These are phyloP conservation scores for Exophiala lecanii-corni DNA, from an alignment of 2,329 filamentous ascomycete species.

Conservation along the genomic window DNA sequence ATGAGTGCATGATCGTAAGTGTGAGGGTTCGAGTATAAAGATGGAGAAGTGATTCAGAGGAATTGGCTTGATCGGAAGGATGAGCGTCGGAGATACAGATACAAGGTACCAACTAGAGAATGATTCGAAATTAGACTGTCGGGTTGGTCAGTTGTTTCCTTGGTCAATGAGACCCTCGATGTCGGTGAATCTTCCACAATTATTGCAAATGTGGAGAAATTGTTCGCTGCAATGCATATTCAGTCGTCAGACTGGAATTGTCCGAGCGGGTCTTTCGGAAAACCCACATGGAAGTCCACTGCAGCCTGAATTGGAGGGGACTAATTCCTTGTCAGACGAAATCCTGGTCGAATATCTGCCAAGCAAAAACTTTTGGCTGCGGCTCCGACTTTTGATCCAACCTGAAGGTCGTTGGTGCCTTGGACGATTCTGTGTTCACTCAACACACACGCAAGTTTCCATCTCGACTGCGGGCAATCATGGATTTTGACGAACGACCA, in stretches of 20 bases:
- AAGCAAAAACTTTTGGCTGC: conserved; percentile 3
- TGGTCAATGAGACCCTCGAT: background rate
- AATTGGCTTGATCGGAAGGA: too few relatives aligned
- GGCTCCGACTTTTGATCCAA: background rate
- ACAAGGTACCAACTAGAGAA: too few relatives aligned
- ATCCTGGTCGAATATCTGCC: background rate
- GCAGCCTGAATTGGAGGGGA: conserved; percentile 1
- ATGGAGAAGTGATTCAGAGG: too few relatives aligned
- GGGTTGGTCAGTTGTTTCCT: too few relatives aligned
- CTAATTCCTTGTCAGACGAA: background rate
- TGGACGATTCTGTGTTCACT: too few relatives aligned
- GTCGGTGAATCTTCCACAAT: background rate
- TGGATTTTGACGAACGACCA: conserved; percentile 20
- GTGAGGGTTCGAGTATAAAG: too few relatives aligned
- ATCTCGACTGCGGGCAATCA: too few relatives aligned
- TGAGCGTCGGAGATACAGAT: background rate
- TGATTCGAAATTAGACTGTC: too few relatives aligned
- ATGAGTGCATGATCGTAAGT: conserved; percentile 3
- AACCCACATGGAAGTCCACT: too few relatives aligned
- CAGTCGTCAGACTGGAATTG: background rate
- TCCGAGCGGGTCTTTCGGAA: too few relatives aligned
- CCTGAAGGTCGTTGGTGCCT: too few relatives aligned
- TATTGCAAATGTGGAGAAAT: conserved; percentile 1
- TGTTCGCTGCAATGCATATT: background rate
- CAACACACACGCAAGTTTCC: too few relatives aligned